Conservation (phyloP, 1,284 basidiomycete genomes). For the Cutaneotrichosporon curvatum region DNA sequence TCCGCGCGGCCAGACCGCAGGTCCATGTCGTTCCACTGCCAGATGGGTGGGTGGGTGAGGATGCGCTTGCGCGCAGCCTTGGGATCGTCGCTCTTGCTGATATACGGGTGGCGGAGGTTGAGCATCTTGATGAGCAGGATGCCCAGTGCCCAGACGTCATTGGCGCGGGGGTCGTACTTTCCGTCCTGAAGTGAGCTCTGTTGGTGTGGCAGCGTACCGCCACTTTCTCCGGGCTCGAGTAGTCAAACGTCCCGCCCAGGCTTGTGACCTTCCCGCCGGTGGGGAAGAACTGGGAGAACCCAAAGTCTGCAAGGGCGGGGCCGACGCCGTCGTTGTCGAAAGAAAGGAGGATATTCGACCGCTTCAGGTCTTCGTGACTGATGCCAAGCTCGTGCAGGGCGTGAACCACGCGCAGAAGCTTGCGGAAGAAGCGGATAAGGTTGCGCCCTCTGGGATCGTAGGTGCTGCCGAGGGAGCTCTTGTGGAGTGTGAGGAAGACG, state of each 20-base stretch:
- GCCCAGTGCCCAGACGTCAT: constrained; percentile 43
- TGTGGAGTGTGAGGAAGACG: constrained; percentile 33
- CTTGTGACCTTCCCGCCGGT: constrained; percentile 20
- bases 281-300: constrained; percentile 39
- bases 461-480: not conserved
- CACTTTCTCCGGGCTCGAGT: constrained; percentile 42
- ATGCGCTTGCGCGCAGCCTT: constrained; percentile 24
- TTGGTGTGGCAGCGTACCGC: constrained; percentile 19
- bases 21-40: constrained; percentile 17
- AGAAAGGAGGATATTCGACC: constrained; percentile 38
- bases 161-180: constrained; percentile 33
- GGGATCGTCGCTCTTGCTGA: constrained; percentile 17
- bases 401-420: constrained; percentile 31
- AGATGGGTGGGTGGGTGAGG: constrained; percentile 16
- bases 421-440: constrained; percentile 33
- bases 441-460: not conserved
- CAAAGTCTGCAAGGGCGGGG: constrained; percentile 41
- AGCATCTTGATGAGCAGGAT: constrained; percentile 38
- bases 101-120: constrained; percentile 32
- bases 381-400: constrained; percentile 36
- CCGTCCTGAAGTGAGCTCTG: constrained; percentile 19
- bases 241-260: constrained; percentile 41
- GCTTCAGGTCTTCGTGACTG: constrained; percentile 45
- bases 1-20: constrained; percentile 11
- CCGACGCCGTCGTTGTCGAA: not conserved